Conservation (phyloP, 108 stramenopile species). For the Pseudonitzschia multiseries region DNA sequence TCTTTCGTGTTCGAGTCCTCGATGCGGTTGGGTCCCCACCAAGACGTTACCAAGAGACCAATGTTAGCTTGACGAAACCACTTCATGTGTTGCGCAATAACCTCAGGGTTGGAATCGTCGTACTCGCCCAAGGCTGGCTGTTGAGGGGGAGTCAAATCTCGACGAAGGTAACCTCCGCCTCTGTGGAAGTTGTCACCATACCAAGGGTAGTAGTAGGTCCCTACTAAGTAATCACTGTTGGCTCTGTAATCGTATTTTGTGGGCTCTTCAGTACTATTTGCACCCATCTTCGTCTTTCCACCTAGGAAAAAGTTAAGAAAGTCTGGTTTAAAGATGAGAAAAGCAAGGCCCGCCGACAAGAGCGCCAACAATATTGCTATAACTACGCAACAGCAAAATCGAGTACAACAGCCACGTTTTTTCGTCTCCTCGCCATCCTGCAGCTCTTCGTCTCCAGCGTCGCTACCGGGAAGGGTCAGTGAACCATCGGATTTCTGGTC, state of each 20-base stretch:
- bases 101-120: slow-evolving; percentile 38
- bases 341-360: neutral
- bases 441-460: neutral
- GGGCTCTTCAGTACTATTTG: neutral
- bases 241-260: neutral
- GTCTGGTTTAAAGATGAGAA: neutral
- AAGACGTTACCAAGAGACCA: slow-evolving; percentile 43
- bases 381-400: neutral
- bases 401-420: neutral
- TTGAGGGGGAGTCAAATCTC: slow-evolving; percentile 39
- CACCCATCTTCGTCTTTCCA: neutral
- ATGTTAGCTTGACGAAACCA: slow-evolving; percentile 56
- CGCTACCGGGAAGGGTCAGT: neutral
- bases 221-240: slow-evolving; percentile 17
- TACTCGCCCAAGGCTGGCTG: slow-evolving; percentile 45
- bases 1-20: slow-evolving; percentile 37
- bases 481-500: neutral
- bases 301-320: neutral
- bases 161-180: slow-evolving; percentile 40
- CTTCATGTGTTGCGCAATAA: slow-evolving; percentile 39
- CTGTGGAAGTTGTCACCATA: slow-evolving; percentile 32
- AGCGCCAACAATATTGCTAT: neutral
- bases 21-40: slow-evolving; percentile 44
- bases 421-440: neutral
- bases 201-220: slow-evolving; percentile 19